Conservation (phyloP, 169 alveolate genomes). For the Plasmodium coatneyi region DNA sequence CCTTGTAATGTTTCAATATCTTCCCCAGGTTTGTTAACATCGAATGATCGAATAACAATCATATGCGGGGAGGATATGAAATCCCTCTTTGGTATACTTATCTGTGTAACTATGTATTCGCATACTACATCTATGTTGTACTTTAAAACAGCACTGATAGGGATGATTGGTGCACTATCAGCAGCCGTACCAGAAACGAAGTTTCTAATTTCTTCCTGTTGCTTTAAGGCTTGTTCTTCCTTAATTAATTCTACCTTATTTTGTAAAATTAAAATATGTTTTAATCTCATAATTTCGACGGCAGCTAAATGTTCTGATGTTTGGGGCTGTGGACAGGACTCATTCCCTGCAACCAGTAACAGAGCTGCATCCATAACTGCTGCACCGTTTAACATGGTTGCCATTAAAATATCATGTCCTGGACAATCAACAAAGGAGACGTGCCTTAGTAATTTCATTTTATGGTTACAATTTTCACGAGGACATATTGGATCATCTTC, state of each 20-base stretch:
- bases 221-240: constrained; percentile 95
- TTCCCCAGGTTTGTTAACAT: constrained; percentile 99
- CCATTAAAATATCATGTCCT: constrained; percentile 99
- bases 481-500: constrained; percentile 95
- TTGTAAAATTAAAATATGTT: constrained; percentile 97
- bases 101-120: constrained; percentile 93
- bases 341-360: constrained; percentile 96
- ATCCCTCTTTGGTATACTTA: constrained; percentile 98
- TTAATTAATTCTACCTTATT: constrained; percentile 98
- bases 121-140: constrained; percentile 97
- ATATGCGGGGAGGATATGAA: constrained; percentile 97
- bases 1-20: constrained; percentile 97
- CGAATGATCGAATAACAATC: constrained; percentile 98
- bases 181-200: constrained; percentile 96
- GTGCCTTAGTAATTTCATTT: constrained; percentile 92
- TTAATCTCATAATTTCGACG: constrained; percentile 98
- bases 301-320: constrained; percentile 99
- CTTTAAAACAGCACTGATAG: constrained; percentile 95
- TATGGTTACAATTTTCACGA: constrained; percentile 88
- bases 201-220: constrained; percentile 94
- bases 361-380: constrained; percentile 99
- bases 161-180: constrained; percentile 98
- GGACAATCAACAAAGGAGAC: constrained; percentile 99
- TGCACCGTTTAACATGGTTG: constrained; percentile 99
- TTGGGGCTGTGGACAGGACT: constrained; percentile 98